phyloP scores from a whole-genome alignment of 2,329 filamentous ascomycete genomes.

The Ophiostoma fasciatum region DNA sequence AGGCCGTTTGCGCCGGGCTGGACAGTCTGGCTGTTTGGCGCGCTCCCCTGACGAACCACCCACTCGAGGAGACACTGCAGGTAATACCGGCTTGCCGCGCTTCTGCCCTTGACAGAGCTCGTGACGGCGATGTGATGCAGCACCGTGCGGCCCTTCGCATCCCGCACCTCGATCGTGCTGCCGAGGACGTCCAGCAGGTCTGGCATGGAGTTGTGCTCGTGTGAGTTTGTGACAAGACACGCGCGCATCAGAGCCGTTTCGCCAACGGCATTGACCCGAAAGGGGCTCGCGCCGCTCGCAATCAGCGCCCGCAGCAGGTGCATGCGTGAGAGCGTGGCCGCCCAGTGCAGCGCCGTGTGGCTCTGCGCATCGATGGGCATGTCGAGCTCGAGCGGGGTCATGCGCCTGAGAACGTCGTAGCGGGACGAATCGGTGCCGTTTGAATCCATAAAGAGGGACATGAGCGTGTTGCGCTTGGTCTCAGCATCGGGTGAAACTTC shows the following conservation, averaged over 20 bases:
- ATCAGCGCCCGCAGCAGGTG: constrained; percentile 70
- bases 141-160: constrained; percentile 80
- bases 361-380: constrained; percentile 80
- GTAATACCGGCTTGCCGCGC: constrained; percentile 86
- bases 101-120: constrained; percentile 86
- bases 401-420: constrained; percentile 60
- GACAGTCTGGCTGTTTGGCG: constrained; percentile 25
- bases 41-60: constrained; percentile 65
- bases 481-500: constrained; percentile 52
- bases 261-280: constrained; percentile 73
- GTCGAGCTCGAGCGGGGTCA: constrained; percentile 72
- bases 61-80: constrained; percentile 89
- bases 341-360: constrained; percentile 92
- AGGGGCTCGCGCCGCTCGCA: constrained; percentile 70
- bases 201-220: constrained; percentile 80
- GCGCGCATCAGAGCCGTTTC: constrained; percentile 90
- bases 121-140: constrained; percentile 94
- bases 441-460: constrained; percentile 69
- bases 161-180: constrained; percentile 77
- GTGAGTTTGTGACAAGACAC: constrained; percentile 84
- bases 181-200: constrained; percentile 81
- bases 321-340: constrained; percentile 78
- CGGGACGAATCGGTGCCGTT: constrained; percentile 52
- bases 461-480: constrained; percentile 65
- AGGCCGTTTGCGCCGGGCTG: constrained; percentile 10